These are phyloP conservation scores for Thermomucor indicae-seudaticae DNA, from an alignment of 371 early-diverging fungal species.

Conservation along the genomic window DNA sequence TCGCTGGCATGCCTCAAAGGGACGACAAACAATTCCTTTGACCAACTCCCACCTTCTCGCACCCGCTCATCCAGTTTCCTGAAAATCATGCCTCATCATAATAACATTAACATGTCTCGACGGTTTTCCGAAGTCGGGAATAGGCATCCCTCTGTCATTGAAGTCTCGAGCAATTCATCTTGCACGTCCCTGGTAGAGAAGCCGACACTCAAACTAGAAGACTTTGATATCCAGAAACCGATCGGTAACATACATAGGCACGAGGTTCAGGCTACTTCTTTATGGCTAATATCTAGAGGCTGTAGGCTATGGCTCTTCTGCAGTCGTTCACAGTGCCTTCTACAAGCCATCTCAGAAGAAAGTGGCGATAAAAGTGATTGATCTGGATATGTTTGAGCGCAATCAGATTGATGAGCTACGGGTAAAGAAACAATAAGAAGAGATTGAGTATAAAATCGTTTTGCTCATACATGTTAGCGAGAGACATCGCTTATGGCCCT, in stretches of 20 bases:
- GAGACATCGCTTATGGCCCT: constrained; percentile 88
- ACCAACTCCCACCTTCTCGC: not conserved
- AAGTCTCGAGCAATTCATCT: not conserved
- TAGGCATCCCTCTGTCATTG: not conserved
- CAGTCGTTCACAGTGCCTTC: constrained; percentile 76
- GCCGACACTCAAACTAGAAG: constrained; percentile 23
- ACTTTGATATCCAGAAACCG: constrained; percentile 34
- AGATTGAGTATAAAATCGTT: not conserved
- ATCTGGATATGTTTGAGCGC: constrained; percentile 89
- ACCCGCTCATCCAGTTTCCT: not conserved
- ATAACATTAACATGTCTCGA: not conserved
- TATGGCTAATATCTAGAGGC: no score
- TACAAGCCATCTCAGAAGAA: constrained; percentile 69
- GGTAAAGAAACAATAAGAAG: constrained; percentile 1
- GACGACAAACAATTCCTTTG: not conserved
- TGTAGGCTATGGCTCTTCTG: constrained; percentile 91
- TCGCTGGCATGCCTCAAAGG: not conserved
- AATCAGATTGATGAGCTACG: constrained; percentile 56
- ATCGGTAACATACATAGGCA: constrained; percentile 23
- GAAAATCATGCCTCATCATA: not conserved
- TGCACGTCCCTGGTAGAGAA: not conserved
- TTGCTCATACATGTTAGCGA: constrained; percentile 21
- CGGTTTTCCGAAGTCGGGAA: not conserved
- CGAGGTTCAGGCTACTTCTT: no score
- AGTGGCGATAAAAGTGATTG: constrained; percentile 87